Base-by-base conservation (phyloP, 345 rosid species). In the Erodium maritimum region DNA sequence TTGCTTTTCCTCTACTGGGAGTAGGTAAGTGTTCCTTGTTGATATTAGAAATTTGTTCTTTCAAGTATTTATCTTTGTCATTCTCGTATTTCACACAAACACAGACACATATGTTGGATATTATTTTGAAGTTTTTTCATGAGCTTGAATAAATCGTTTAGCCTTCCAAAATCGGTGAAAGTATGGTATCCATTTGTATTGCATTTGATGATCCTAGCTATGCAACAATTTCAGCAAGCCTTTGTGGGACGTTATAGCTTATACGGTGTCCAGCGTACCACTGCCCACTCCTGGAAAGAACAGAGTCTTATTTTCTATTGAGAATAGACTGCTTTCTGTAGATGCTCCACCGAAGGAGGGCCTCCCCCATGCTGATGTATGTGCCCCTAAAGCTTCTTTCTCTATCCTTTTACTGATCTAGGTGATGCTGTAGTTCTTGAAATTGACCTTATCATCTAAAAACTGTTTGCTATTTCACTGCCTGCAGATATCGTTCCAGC, bases 201-300 rank as follows among this genome's bases (percentile, higher is more conserved):
- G 59, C 52, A 52, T 55, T 66, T 79, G 67, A 72, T 63, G 19
- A 65, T 78, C 54, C 67, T 62, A 58, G 19, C 37, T 56, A 34
- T 79, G 60, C 46, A 42, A 73, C 59, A 63, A 61, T 87, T 81
- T 74, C 97, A 90, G 99, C 83, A 90, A 82, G 82, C 97, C 91
- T 17, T 67, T 94, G 50, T 94, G 97, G 99, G 97, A 90, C 53
- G 70, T 80, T 66, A 87, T 94, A 42, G 73, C 87, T 63, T 65
- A 77, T 66, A 71, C 82, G 78, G 90, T 90, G 34, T 79, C 87
- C 55, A 84, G 80, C 65, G 97, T 94, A 60, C 95, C 97, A 57
- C 64, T 94, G 81, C 97, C 97, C 20, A 85, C 86, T 71, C 91
- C 97, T 33, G 99, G 96, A 69, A 85, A 81, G 73, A 95, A 94